Base-by-base conservation (phyloP, 2,329 filamentous ascomycete genomes). In the Ophiocordyceps robertsii region DNA sequence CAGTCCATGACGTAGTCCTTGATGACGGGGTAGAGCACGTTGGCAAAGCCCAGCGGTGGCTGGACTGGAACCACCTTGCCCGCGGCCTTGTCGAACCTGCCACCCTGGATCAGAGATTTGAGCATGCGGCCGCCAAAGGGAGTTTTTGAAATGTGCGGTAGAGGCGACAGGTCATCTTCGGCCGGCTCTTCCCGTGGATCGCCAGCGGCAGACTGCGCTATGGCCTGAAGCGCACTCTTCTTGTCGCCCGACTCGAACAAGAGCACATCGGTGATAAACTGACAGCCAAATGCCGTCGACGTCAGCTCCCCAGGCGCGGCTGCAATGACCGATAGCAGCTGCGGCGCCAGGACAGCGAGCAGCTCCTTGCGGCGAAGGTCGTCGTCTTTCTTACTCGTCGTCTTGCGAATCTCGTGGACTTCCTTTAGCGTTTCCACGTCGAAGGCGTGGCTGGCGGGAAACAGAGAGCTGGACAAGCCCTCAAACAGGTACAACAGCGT, bases 311-410 rank as follows among this genome's bases (percentile, higher is more conserved):
- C 65, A 1, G 88, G 76, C 21, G 80, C 75, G 2, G 77, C 68
- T 1, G 77, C 72, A 45, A 96, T 82, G 33, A 85, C 77, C 37
- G 79, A 73, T 29, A 98, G 70, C 3, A 96, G 68, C 29, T 80
- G 74, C 2, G 84, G 79, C 1, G 87, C 88, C 27, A 94, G 66
- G 11, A 79, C 73, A 45, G 79, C 76, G 19, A 86, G 68, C 36
- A 98, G 69, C 59, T 95, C 92, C 51, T 77, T 72, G 44, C 84
- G 78, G 45, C 92, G 77, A 19, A 74, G 64, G 42, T 82, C 80
- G 1, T 86, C 72, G 44, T 95, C 87, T 64, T 98, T 98, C 67
- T 96, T 98, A 49, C 86, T 94, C 2, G 89, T 96, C 13, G 74
- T 80, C 51, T 80, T 76, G 42, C 92, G 80, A 48, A 94, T 82